Evolutionary conservation across 306 rosid species (phyloP).

Genomic region (Castanospermum australe): DNA sequence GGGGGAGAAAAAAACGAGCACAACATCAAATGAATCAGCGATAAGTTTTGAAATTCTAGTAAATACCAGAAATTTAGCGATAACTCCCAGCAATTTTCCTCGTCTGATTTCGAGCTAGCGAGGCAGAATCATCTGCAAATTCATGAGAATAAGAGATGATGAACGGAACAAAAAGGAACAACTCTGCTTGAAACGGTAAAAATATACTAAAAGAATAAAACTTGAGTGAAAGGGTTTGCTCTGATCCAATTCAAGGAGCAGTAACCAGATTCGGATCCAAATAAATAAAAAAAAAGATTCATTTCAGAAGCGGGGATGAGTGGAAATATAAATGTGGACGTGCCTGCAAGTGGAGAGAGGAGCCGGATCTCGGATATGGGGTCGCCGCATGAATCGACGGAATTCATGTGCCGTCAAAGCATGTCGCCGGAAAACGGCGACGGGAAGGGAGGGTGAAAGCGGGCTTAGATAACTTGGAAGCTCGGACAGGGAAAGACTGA

Average conservation of each 20-base stretch:
- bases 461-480: slow-evolving; percentile 31
- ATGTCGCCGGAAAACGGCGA: slow-evolving; percentile 41
- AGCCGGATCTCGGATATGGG: slow-evolving; percentile 43
- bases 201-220: background rate
- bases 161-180: background rate
- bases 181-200: background rate
- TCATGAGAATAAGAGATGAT: slow-evolving; percentile 18
- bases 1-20: background rate
- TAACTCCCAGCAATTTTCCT: slow-evolving; percentile 17
- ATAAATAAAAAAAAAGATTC: background rate
- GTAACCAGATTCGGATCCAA: slow-evolving; percentile 40
- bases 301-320: background rate
- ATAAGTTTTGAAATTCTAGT: slow-evolving; percentile 11
- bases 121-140: slow-evolving; percentile 52
- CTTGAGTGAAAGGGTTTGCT: slow-evolving; percentile 16
- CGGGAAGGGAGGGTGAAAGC: background rate
- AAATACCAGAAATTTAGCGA: slow-evolving; percentile 24
- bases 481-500: slow-evolving; percentile 25
- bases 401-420: slow-evolving; percentile 30
- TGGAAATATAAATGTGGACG: slow-evolving; percentile 10
- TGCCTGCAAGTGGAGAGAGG: slow-evolving; percentile 44
- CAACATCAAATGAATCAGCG: slow-evolving; percentile 29
- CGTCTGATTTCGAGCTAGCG: slow-evolving; percentile 31
- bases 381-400: slow-evolving; percentile 29
- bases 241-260: slow-evolving; percentile 44